Conservation (phyloP, 1,284 basidiomycete genomes). For the Ustilago loliicola region DNA sequence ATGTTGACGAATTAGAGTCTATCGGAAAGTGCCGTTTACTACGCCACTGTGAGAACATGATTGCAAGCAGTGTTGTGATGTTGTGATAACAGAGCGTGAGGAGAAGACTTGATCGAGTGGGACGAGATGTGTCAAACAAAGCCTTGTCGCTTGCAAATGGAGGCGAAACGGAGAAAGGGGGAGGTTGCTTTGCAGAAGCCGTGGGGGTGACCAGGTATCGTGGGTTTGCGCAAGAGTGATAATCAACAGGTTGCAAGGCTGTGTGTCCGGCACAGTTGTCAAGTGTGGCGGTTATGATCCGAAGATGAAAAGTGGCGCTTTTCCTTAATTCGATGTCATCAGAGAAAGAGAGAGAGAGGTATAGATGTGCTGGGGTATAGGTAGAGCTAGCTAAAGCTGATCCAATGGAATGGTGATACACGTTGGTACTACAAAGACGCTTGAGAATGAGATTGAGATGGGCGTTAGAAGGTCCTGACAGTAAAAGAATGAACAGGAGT, state of each 20-base stretch:
- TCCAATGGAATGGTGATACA: background rate
- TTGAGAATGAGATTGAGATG: background rate
- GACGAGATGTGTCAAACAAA: background rate
- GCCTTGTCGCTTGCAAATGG: background rate
- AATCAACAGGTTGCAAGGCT: background rate
- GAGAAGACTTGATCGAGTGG: background rate
- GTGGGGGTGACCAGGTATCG: slow-evolving; percentile 1
- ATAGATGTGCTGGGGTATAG: background rate
- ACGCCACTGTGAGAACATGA: slow-evolving; percentile 53
- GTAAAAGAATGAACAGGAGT: background rate
- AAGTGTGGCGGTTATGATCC: background rate
- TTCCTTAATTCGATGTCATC: background rate
- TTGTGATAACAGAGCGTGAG: background rate
- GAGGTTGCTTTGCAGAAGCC: background rate
- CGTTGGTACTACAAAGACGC: background rate
- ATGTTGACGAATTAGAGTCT: slow-evolving; percentile 30
- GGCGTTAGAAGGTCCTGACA: background rate
- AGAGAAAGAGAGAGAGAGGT: background rate
- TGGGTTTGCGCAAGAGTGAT: background rate
- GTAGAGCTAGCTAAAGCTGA: background rate
- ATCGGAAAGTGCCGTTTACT: slow-evolving; percentile 47
- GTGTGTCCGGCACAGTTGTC: background rate
- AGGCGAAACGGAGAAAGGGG: background rate
- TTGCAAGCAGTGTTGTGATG: background rate
- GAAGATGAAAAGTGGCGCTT: background rate